Evolutionary conservation across 176 grass and related monocot species (phyloP).

Genomic region (Thinopyrum elongatum): DNA sequence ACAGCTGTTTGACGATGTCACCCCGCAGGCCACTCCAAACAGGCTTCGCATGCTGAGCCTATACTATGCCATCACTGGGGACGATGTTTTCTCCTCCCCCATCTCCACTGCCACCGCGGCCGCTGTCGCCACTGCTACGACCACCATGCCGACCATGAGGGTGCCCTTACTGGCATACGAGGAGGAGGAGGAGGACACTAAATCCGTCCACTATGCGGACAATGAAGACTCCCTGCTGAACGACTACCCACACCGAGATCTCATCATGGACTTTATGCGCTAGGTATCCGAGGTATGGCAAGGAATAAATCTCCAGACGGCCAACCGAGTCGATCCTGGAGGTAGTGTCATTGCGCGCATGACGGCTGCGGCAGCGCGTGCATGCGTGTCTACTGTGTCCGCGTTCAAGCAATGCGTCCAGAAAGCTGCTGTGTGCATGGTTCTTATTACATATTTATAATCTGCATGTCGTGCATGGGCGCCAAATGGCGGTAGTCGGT

Average conservation of each 20-base stretch:
- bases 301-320: not conserved
- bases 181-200: not conserved
- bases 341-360: not conserved
- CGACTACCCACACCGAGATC: slow-evolving; percentile 29
- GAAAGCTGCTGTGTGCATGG: too few relatives aligned
- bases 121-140: not conserved
- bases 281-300: not conserved
- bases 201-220: not conserved
- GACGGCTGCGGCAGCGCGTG: not conserved
- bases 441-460: not conserved
- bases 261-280: slow-evolving; percentile 34
- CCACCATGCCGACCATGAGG: not conserved
- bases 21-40: not conserved
- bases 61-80: not conserved
- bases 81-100: not conserved
- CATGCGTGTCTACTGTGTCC: not conserved
- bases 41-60: not conserved
- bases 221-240: not conserved
- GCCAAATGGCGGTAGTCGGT: not conserved
- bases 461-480: slow-evolving; percentile 17
- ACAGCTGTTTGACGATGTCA: not conserved
- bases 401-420: not conserved
- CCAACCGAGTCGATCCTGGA: not conserved
- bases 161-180: not conserved
- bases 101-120: too few relatives aligned